Conservation (phyloP, 192 early-diverging fungal genomes). For the Tieghemiomyces parasiticus region DNA sequence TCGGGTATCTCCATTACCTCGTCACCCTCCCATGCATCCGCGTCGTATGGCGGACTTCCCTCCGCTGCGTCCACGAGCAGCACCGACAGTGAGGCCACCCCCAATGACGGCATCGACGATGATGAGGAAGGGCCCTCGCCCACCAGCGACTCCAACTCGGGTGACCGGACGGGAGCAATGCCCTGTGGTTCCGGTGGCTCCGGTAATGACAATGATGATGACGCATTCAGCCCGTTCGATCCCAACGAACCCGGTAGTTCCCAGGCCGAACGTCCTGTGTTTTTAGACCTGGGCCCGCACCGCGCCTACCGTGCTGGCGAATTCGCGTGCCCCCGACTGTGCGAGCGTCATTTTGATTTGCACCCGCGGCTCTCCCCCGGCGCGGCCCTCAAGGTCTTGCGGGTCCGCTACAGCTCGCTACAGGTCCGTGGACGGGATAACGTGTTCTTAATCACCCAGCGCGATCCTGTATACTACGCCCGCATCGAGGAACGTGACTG, state of each 20-base stretch:
- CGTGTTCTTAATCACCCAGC: slow-evolving; percentile 7
- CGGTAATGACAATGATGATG: not conserved
- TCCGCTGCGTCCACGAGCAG: not conserved
- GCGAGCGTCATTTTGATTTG: not conserved
- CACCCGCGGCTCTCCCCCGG: not conserved
- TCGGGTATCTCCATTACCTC: not conserved
- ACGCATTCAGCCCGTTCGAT: not conserved
- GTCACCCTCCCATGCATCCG: no score
- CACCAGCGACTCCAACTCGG: no score
- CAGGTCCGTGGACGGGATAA: not conserved
- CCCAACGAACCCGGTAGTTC: not conserved
- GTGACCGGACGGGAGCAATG: no score
- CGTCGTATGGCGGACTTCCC: not conserved
- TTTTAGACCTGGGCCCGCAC: not conserved
- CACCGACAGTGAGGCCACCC: not conserved
- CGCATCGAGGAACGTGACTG: not conserved
- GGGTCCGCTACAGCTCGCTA: not conserved
- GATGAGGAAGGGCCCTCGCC: not conserved
- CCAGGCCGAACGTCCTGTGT: not conserved
- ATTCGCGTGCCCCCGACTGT: slow-evolving; percentile 1
- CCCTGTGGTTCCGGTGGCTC: no score
- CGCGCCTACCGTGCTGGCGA: slow-evolving; percentile 4
- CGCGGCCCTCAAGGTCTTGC: not conserved
- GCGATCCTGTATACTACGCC: slow-evolving; percentile 8
- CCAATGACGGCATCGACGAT: not conserved